These are phyloP conservation scores for Pseudocohnilembus persalinus DNA, from an alignment of 169 alveolate genomes.

Conservation along the genomic window DNA sequence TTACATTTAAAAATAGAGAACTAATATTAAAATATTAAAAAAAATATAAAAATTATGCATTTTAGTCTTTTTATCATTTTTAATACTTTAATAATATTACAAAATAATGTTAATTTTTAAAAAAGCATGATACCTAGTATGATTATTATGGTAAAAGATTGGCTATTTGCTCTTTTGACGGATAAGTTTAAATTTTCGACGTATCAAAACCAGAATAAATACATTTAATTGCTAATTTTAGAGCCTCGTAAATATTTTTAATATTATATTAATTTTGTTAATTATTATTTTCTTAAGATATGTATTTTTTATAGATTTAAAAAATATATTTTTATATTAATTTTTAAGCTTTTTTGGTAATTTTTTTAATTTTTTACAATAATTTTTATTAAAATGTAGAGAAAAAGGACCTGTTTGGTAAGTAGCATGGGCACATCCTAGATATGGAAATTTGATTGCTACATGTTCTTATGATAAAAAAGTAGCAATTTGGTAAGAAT, in stretches of 20 bases:
- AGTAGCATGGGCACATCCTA: constrained; percentile 93
- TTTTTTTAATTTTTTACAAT: too few relatives aligned
- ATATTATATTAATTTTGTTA: constrained; percentile 46
- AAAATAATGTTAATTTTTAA: too few relatives aligned
- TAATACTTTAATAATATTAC: too few relatives aligned
- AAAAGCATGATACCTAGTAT: constrained; percentile 75
- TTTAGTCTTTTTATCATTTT: too few relatives aligned
- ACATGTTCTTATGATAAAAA: constrained; percentile 88
- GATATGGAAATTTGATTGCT: constrained; percentile 84
- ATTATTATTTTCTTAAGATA: too few relatives aligned
- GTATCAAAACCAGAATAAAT: constrained; percentile 49
- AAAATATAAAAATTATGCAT: too few relatives aligned
- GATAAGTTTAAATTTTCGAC: constrained; percentile 74
- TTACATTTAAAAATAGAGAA: too few relatives aligned
- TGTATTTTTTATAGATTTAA: too few relatives aligned
- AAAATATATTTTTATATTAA: too few relatives aligned
- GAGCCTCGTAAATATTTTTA: constrained; percentile 22
- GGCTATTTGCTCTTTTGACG: constrained; percentile 89
- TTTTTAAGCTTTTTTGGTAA: too few relatives aligned
- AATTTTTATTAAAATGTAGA: too few relatives aligned
- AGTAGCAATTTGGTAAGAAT: constrained; percentile 34
- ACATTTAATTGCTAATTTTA: neutral
- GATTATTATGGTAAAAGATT: constrained; percentile 88
- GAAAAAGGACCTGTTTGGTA: constrained; percentile 91
- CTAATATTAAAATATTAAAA: too few relatives aligned